Base-by-base conservation (phyloP, 108 stramenopile species). In the Cyclotella kingstonii region DNA sequence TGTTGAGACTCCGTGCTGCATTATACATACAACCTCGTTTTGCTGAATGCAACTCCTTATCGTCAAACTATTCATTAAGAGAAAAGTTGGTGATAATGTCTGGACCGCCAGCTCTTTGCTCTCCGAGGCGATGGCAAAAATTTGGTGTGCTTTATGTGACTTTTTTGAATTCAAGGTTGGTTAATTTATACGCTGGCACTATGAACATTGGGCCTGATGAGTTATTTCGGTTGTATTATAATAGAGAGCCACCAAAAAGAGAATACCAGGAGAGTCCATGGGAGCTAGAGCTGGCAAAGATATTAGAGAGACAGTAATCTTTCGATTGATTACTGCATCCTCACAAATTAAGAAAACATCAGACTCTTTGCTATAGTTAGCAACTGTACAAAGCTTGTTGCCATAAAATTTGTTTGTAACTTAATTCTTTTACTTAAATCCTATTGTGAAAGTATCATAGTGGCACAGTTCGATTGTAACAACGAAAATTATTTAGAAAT, bases 91-190 rank as follows among this genome's bases (percentile, higher is more conserved):
- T 60, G 8, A 77, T 87, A 27, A 51, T 92, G 17, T 45, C 43
- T 35, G 82, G 78, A n/a, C 60, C 54, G 9, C 69, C 81, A 19
- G 79, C 73, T 11, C 59, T 80, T 9, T 89, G 86, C 59, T 83
- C 82, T 31, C 86, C 86, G 30, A 84, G 93, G 21, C 80, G 93
- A 22, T 94, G 93, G 93, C 86, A 91, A 77, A 78, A 71, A 52
- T 71, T 72, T 66, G 87, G 87, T 22, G 89, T 91, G 19, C 36
- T 86, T 21, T 89, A 80, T 48, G 68, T 84, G 27, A 87, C 84
- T 4, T 76, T 58, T 11, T 73, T 73, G 67, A 92, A 92, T 77
- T 80, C 80, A 0, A 67, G 54, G 33, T 67, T 83, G 31, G 82
- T 92, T 14, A 68, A 82, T 31, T 63, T 76, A 12, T 92, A 92